These are phyloP conservation scores for Coccinonectria pachysandricola DNA, from an alignment of 2,329 filamentous ascomycete genomes.

Conservation along the genomic window DNA sequence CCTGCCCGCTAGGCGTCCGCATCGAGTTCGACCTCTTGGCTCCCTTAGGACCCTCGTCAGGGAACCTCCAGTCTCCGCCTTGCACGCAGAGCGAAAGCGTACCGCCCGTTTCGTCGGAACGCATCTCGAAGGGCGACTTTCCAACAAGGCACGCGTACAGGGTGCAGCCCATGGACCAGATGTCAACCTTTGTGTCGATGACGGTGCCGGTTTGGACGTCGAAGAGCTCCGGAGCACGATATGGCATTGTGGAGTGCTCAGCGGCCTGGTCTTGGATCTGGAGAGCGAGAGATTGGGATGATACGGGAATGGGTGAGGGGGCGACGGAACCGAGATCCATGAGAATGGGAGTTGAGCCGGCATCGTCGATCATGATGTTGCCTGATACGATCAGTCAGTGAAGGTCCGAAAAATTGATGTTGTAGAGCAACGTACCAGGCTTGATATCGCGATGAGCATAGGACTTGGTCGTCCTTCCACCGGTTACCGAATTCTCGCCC, in stretches of 20 bases:
- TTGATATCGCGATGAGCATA: slow-evolving; percentile 98
- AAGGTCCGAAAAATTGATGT: too few relatives aligned
- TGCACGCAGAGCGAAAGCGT: slow-evolving; percentile 86
- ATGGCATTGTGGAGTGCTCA: slow-evolving; percentile 97
- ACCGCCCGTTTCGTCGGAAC: slow-evolving; percentile 91
- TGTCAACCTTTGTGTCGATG: slow-evolving; percentile 94
- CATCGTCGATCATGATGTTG: slow-evolving; percentile 97
- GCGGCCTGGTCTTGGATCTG: slow-evolving; percentile 90
- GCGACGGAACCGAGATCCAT: slow-evolving; percentile 96
- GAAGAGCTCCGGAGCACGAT: slow-evolving; percentile 93
- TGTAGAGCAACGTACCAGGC: slow-evolving; percentile 65
- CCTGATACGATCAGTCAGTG: too few relatives aligned
- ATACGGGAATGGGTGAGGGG: slow-evolving; percentile 78
- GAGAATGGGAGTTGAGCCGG: slow-evolving; percentile 77
- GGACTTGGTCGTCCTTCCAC: slow-evolving; percentile 53
- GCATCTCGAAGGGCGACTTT: slow-evolving; percentile 92
- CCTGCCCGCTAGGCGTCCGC: slow-evolving; percentile 20
- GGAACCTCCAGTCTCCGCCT: slow-evolving; percentile 93
- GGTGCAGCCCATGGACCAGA: slow-evolving; percentile 97
- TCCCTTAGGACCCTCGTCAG: slow-evolving; percentile 65
- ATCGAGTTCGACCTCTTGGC: slow-evolving; percentile 35
- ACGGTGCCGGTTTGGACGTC: slow-evolving; percentile 89
- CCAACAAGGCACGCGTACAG: slow-evolving; percentile 93
- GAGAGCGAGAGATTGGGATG: slow-evolving; percentile 79
- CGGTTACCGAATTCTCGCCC: slow-evolving; percentile 56